Base-by-base conservation (phyloP, 148 eudicot species). In the Rhododendron ovatum region DNA sequence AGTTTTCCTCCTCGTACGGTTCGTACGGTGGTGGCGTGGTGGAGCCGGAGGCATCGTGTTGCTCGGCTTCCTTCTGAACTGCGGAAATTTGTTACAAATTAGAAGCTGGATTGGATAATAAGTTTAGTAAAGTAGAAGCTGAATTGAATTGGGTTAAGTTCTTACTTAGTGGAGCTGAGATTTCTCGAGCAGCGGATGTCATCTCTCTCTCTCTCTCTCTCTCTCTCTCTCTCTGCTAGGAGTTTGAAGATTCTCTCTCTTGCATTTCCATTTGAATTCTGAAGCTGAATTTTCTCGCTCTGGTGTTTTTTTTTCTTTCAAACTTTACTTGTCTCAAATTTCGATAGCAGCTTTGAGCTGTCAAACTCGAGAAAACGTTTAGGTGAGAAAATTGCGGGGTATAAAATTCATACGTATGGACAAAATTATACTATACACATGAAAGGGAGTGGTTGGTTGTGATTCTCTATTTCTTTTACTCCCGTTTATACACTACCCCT, bases 161-260 rank as follows among this genome's bases (percentile, higher is more conserved):
- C 86, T 87, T 90, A 90, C 92, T 83, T 10, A 92, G 85, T 50
- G 93, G 91, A 85, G 90, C 83, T n/a, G 91, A 85, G 88, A 92
- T 88, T 80, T 92, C 92, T 22, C 89, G 45, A 41, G 45, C 80
- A 76, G 61, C 10, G n/a, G 28, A 43, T 84, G 85, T 61, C 85
- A 87, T 35, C 10, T 11, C 69, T 81, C 39, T 7, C 63, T 35
- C 83, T 9, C 82, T 30, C 84, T 45, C 7, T 7, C 65, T 80
- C 33, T 90, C 83, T 43, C 4, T 7, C 65, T 67, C 39, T 15
- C 63, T 3, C 45, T 30, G 39, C 47, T 47, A 8, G 9, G 50
- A 47, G 50, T 7, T 7, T 55, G 69, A 81, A 81, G 48, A 35
- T 50, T 28, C 48, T 78, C 8, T n/a, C 37, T 78, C 15, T 78